Evolutionary conservation across 2,329 filamentous ascomycete species (phyloP).

Genomic region (Didymosphaeria variabile): DNA sequence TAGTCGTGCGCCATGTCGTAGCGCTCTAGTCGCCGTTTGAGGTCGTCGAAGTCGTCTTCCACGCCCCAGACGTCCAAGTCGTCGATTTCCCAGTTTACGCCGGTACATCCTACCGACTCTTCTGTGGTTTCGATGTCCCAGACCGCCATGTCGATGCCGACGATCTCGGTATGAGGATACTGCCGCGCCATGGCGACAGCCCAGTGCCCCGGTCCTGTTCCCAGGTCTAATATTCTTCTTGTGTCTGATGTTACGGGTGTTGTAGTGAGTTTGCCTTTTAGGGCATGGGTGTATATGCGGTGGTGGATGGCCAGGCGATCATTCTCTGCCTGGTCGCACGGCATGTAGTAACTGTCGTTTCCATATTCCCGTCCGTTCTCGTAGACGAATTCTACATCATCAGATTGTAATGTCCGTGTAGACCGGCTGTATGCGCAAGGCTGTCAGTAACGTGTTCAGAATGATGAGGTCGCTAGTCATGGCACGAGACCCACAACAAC

Average conservation of each 20-base stretch:
- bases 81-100: constrained; percentile 49
- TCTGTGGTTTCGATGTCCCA: constrained; percentile 62
- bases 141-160: constrained; percentile 58
- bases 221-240: constrained; percentile 51
- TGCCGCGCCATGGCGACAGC: constrained; percentile 57
- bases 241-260: constrained; percentile 36
- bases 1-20: constrained; percentile 37
- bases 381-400: constrained; percentile 64
- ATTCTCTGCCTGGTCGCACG: constrained; percentile 72
- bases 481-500: not conserved
- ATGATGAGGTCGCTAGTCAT: constrained; percentile 1
- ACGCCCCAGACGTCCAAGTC: constrained; percentile 48
- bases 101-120: constrained; percentile 37
- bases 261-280: constrained; percentile 49
- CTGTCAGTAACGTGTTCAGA: constrained; percentile 1
- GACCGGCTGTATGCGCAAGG: constrained; percentile 35
- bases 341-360: constrained; percentile 70
- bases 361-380: constrained; percentile 70
- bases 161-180: constrained; percentile 57
- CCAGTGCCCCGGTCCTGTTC: constrained; percentile 62
- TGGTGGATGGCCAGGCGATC: constrained; percentile 69
- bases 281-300: constrained; percentile 64
- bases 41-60: constrained; percentile 38
- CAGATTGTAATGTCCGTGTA: constrained; percentile 50
- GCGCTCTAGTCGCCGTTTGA: constrained; percentile 31